Base-by-base conservation (phyloP, 2,329 filamentous ascomycete genomes). In the Diaporthe amygdali region DNA sequence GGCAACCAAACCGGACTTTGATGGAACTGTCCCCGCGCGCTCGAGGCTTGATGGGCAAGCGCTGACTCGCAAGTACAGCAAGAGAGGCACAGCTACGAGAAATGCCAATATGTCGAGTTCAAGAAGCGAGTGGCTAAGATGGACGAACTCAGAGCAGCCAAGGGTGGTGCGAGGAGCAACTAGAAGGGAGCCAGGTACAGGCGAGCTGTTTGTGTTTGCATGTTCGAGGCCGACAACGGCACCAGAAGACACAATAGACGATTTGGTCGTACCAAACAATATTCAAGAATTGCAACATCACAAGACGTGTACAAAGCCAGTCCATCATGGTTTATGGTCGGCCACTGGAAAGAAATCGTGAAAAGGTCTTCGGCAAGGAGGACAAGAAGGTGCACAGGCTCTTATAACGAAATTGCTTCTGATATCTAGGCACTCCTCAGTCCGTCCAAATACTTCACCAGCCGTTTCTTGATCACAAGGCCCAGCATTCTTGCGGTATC, bases 101-200 rank as follows among this genome's bases (percentile, higher is more conserved):
- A 98, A 84, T 99, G 96, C 90, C 96, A 99, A 81, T 99, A 99
- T 84, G 93, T 93, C 75, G 96, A 98, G 83, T 99, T 99, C 89
- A 97, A 97, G 91, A 94, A 96, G 89, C 92, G 96, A 71, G 96
- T 99, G 75, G 94, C 93, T 80, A 98, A 97, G 91, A 99, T 99
- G 96, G 91, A 98, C 79, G 95, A 99, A 87, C 85, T 99, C 80
- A 90, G 95, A 81, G 95, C 91, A 76, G 91, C 93, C 72, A 97
- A 97, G 89, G 90, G 85, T 71, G 95, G 94, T 73, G 91, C 89
- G 79, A 90, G 96, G 83, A 97, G 93, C 88, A 98, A 97, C 85
- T 97, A 71, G 63, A 30, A 30, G 27, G 37, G 52, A 8, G 14
- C 41, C 41, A 30, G 51, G 34, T 17, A 32, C 70, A 69, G 27